Percentiles rank a stretch among this genome's conserved stretches.
Conservation (phyloP, 2,329 filamentous ascomycete genomes). For the Alternaria atra region DNA sequence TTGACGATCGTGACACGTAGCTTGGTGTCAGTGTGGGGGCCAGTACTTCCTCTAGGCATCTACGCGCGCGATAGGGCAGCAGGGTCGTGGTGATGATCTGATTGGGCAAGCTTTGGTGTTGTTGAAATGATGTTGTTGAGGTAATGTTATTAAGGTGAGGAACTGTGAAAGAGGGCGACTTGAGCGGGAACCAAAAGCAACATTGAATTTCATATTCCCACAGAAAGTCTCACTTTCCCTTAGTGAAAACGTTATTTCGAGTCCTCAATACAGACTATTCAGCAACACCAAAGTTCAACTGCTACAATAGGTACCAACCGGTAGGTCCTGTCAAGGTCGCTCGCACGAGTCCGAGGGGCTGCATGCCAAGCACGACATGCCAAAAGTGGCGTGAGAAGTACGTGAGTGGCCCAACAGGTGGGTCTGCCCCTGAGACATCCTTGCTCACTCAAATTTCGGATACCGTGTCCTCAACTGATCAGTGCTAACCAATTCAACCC, state of each 20-base stretch:
- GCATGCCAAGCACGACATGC: neutral
- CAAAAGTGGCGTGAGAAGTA: neutral
- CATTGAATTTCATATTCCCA: neutral
- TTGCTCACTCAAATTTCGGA: neutral
- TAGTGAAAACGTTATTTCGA: neutral
- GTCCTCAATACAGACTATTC: neutral
- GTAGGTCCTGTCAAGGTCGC: neutral
- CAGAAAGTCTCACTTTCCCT: neutral
- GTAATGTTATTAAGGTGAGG: neutral
- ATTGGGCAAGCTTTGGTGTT: neutral
- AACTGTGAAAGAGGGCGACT: neutral
- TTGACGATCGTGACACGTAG: neutral
- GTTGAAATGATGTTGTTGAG: neutral
- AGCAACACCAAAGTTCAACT: neutral
- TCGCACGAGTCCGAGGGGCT: neutral
- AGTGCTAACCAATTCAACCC: neutral
- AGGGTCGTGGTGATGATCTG: neutral
- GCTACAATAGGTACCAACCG: neutral
- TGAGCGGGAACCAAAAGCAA: neutral
- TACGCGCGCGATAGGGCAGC: neutral
- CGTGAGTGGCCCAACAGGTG: neutral
- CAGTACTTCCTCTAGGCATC: neutral
- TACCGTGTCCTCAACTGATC: neutral
- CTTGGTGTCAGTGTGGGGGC: neutral
- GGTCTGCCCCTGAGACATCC: neutral